Percentiles rank a stretch among this genome's conserved stretches.
Evolutionary conservation across 2,329 filamentous ascomycete genomes (phyloP).

Genomic region (Fragosphaeria purpurea): DNA sequence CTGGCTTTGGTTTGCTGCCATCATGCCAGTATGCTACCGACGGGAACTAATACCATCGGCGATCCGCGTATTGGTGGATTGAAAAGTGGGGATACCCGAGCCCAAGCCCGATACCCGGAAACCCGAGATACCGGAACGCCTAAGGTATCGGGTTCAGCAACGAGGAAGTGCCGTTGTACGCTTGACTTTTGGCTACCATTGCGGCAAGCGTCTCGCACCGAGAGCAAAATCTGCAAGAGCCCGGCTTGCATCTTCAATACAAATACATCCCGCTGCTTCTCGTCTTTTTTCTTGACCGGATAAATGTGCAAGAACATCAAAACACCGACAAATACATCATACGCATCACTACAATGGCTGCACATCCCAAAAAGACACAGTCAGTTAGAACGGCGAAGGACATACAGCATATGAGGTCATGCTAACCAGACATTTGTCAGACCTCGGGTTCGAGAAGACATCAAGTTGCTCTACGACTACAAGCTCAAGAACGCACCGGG

Average conservation of each 20-base stretch:
- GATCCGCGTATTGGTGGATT: not conserved
- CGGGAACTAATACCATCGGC: not conserved
- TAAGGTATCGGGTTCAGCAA: not conserved
- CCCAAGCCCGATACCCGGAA: not conserved
- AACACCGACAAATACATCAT: no score
- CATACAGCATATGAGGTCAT: no score
- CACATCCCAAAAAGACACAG: not conserved
- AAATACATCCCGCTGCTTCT: not conserved
- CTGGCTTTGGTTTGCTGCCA: no score
- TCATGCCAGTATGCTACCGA: no score
- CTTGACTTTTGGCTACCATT: no score
- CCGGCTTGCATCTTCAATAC: not conserved
- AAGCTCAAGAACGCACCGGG: not conserved
- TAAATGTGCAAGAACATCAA: no score
- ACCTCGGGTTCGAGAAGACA: not conserved
- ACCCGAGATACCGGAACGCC: not conserved
- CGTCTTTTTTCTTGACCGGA: not conserved
- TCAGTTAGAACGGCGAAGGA: not conserved
- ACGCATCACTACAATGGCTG: not conserved
- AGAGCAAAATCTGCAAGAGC: no score
- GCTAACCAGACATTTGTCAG: not conserved
- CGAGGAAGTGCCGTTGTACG: not conserved
- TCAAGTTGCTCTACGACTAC: conserved; percentile 1
- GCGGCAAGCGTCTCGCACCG: no score
- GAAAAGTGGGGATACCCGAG: not conserved